Conservation (phyloP, 257 asterid genomes). For the Solanum bukasovii region DNA sequence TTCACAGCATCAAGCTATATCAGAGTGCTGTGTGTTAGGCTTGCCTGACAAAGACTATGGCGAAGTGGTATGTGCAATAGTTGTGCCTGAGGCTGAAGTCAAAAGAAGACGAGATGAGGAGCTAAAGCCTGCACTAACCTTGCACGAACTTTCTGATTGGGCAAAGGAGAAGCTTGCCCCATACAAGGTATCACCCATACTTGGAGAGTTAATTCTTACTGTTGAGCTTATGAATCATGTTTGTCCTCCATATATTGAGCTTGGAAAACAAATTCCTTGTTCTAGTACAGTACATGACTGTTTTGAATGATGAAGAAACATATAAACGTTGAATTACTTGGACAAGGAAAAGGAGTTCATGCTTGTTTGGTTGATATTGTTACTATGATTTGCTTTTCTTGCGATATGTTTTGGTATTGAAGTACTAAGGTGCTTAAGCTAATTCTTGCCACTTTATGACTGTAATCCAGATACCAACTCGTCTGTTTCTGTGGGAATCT, state of each 20-base stretch:
- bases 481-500: slow-evolving; percentile 65
- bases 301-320: not conserved
- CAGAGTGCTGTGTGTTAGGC: slow-evolving; percentile 93
- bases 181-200: slow-evolving; percentile 57
- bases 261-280: not conserved
- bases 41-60: slow-evolving; percentile 88
- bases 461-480: slow-evolving; percentile 57
- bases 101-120: slow-evolving; percentile 50
- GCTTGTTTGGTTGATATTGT: not conserved
- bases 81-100: slow-evolving; percentile 53
- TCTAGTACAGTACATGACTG: not conserved
- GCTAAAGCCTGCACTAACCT: slow-evolving; percentile 58
- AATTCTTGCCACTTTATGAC: not conserved
- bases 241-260: not conserved
- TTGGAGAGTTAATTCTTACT: not conserved
- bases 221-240: not conserved
- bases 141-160: slow-evolving; percentile 73
- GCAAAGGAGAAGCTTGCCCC: slow-evolving; percentile 96
- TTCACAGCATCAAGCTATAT: slow-evolving; percentile 64
- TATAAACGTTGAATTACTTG: not conserved
- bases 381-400: not conserved
- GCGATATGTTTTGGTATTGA: not conserved
- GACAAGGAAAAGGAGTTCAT: not conserved
- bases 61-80: slow-evolving; percentile 74
- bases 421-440: not conserved